Percentiles rank a stretch among this genome's conserved stretches.
Conservation (phyloP, 768 basidiomycete genomes). For the Calocybe gangraenosa region DNA sequence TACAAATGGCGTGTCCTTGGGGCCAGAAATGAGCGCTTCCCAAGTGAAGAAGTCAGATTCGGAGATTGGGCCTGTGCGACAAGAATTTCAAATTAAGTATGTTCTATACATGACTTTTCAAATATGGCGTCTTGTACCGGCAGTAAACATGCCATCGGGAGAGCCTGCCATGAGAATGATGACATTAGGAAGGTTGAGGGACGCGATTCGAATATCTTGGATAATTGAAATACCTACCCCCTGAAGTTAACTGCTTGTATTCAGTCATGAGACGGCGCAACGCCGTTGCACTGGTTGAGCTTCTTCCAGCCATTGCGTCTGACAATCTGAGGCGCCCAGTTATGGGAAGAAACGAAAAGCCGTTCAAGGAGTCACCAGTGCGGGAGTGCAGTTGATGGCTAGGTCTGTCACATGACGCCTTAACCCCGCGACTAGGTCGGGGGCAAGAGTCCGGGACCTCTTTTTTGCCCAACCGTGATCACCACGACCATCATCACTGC, state of each 20-base stretch:
- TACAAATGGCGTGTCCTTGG: conserved; percentile 93
- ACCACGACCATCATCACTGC: conserved; percentile 3
- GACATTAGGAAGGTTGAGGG: conserved; percentile 6
- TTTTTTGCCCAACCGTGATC: not conserved
- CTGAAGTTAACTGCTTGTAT: conserved; percentile 80
- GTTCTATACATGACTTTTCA: too few relatives aligned
- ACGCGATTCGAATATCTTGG: not conserved
- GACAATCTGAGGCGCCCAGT: not conserved
- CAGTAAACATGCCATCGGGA: conserved; percentile 96
- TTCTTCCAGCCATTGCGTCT: conserved; percentile 46
- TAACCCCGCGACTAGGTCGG: conserved; percentile 6
- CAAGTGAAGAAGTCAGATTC: conserved; percentile 95
- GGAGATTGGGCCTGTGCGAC: conserved; percentile 68
- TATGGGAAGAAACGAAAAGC: conserved; percentile 5
- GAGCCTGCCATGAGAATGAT: conserved; percentile 52
- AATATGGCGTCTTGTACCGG: conserved; percentile 40
- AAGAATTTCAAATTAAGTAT: not conserved
- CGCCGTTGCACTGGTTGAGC: conserved; percentile 62
- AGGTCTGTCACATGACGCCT: conserved; percentile 7
- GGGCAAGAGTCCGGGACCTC: too few relatives aligned
- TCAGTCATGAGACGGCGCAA: conserved; percentile 89
- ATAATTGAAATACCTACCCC: conserved; percentile 41
- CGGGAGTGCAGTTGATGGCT: not conserved
- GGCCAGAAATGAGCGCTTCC: conserved; percentile 93
- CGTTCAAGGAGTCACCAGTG: not conserved